phyloP scores from a whole-genome alignment of 371 early-diverging fungal species.

The Blakeslea trispora region DNA sequence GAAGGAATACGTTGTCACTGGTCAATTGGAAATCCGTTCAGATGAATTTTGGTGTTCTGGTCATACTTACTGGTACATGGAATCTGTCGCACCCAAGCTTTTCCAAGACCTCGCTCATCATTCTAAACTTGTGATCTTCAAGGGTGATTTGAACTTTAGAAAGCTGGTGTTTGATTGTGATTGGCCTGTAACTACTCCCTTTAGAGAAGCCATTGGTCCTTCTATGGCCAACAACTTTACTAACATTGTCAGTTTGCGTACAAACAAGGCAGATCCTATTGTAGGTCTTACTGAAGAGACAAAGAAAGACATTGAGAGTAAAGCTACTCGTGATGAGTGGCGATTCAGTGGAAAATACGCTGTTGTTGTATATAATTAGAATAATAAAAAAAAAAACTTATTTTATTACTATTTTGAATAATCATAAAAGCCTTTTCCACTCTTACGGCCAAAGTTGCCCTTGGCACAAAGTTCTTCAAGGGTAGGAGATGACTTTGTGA shows the following conservation, averaged over 20 bases:
- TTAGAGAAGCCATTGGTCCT: constrained; percentile 81
- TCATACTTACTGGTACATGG: constrained; percentile 76
- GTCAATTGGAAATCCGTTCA: constrained; percentile 63
- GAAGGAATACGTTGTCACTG: constrained; percentile 60
- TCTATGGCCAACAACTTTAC: constrained; percentile 56
- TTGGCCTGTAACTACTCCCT: constrained; percentile 82
- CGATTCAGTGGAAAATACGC: constrained; percentile 82
- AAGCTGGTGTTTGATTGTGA: constrained; percentile 89
- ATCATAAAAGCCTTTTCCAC: constrained; percentile 89
- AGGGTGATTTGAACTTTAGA: constrained; percentile 96
- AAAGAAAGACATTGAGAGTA: constrained; percentile 55
- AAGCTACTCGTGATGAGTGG: constrained; percentile 51
- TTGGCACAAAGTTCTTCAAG: constrained; percentile 77
- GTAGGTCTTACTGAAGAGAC: constrained; percentile 75
- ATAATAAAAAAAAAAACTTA: not conserved
- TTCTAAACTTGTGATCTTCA: constrained; percentile 80
- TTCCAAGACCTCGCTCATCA: constrained; percentile 54
- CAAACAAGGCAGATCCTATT: constrained; percentile 87
- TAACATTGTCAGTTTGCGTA: constrained; percentile 75
- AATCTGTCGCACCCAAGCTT: constrained; percentile 60
- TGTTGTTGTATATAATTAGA: constrained; percentile 56
- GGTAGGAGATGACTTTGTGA: constrained; percentile 68
- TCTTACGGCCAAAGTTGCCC: constrained; percentile 86
- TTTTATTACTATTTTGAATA: constrained; percentile 60
- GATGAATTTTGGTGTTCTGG: constrained; percentile 89